Evolutionary conservation across 2,329 filamentous ascomycete species (phyloP), one percentile per base, ranked within the genome.

Genomic region (Ilyonectria sp.): DNA sequence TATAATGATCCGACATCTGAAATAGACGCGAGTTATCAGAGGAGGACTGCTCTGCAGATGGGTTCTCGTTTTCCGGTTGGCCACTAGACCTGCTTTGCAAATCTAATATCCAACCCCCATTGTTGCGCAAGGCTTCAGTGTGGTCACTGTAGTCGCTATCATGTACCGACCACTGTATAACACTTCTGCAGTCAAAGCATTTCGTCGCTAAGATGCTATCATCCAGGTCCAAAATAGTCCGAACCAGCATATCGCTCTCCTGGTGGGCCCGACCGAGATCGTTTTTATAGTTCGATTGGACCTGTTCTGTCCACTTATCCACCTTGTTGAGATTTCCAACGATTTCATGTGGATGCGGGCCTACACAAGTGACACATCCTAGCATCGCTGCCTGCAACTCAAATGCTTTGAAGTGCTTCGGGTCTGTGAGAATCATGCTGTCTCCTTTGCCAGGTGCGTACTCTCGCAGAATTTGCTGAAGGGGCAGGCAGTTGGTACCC

Each of bases 231-330:
- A 43, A n/a, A 43, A 56, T 56, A n/a, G 33, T 9, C 9, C 33
- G 35, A 56, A 56, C 15, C 33, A 56, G 11, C 1, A 10, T 56
- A 29, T 56, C 35, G 5, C 35, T 56, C 35, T 56, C 53, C 35
- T 17, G 1, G 19, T 43, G 53, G 11, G 11, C 53, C 2, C 19
- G 21, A 19, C 33, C 21, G 53, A 56, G 53, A 43, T 55, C 35
- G 33, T 17, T 2, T 26, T 29, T 4, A 29, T 43, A 43, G 35
- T 52, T 49, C 0, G 33, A 13, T 50, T 64, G 65, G 23, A 60
- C 49, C 23, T 54, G 35, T 35, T 65, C n/a, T 47, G 7, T 60
- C 65, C 54, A 68, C 26, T 63, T 19, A 15, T 68, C 55, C 15
- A 50, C 65, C 40, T 57, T 37, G 15, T 29, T 33, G 13, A 68